Conservation (phyloP, 805 yeast species). For the Wickerhamomyces silvicola region DNA sequence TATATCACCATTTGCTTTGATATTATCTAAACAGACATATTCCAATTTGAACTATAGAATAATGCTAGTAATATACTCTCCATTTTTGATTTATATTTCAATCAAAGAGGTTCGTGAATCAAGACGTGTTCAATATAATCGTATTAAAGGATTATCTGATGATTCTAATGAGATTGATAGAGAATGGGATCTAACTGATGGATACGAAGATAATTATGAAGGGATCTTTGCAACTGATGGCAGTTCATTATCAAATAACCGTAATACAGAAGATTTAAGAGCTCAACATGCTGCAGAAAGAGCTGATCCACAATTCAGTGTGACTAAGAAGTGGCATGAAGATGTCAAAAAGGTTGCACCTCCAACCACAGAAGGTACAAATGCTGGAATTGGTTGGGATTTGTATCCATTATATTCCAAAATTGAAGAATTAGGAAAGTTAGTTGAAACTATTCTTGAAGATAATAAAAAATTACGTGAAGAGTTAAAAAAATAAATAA, state of each 20-base stretch:
- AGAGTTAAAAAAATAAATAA: constrained; percentile 3
- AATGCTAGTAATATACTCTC: constrained; percentile 64
- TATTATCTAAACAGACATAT: constrained; percentile 28
- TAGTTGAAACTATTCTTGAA: constrained; percentile 14
- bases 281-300: constrained; percentile 58
- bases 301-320: constrained; percentile 63
- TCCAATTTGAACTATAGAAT: constrained; percentile 44
- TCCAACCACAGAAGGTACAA: constrained; percentile 50
- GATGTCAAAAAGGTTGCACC: constrained; percentile 47
- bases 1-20: constrained; percentile 38
- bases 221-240: constrained; percentile 24
- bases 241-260: constrained; percentile 19
- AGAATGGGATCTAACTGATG: constrained; percentile 82
- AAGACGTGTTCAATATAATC: constrained; percentile 62
- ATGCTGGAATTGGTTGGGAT: constrained; percentile 59
- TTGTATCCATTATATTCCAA: constrained; percentile 47
- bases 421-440: constrained; percentile 30
- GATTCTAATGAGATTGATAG: constrained; percentile 75
- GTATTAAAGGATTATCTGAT: constrained; percentile 56
- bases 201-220: constrained; percentile 39
- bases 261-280: constrained; percentile 33
- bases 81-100: constrained; percentile 56
- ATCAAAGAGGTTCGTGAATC: constrained; percentile 61
- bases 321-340: constrained; percentile 44
- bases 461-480: constrained; percentile 17